Evolutionary conservation across 2,329 filamentous ascomycete genomes (phyloP), one percentile per base, ranked within the genome.

Genomic region (Aspergillus fijiensis): DNA sequence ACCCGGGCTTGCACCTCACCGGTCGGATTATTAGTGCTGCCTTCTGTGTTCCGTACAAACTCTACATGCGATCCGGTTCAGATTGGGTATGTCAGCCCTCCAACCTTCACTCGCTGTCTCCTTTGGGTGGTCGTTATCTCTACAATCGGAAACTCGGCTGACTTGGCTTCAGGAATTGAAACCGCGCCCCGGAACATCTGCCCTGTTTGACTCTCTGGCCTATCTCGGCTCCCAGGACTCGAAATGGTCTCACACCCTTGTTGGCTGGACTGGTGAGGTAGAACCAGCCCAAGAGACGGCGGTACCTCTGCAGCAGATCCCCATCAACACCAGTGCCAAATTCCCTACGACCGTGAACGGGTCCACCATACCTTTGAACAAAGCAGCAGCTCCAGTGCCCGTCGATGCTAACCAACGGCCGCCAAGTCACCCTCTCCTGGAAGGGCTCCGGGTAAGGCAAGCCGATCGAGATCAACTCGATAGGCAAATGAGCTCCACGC

Each of bases 181-280:
- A 68, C 82, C 87, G 62, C 90, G 93, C 27, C 89, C 89, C 62
- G 94, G 94, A 58, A 94, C 93, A 60, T 97, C 94, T 12, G 92
- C 94, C 16, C 84, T 98, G 35, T 96, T 96, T 77, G 92, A 97
- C 75, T 93, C 92, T 10, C 92, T 98, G 71, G 86, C 89, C 58
- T 89, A 96, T 76, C 86, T 98, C 49, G 91, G 92, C 3, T 96
- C 92, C n/a, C 83, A 89, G 58, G 84, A 89, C 49, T 88, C 89
- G 2, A 87, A 89, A 21, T 98, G 93, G 93, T 91, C 92, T 69
- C 94, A 97, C 78, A 95, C 89, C 0, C 85, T 97, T 5, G 90
- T 98, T 56, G 93, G 92, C 50, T 98, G 94, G 94, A 96, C 94
- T 3, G 94, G 94, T 60, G 94, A 98, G 75, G 89, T 94, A 60